phyloP scores from a whole-genome alignment of 2,329 filamentous ascomycete species.

The Alternaria ventricosa region DNA sequence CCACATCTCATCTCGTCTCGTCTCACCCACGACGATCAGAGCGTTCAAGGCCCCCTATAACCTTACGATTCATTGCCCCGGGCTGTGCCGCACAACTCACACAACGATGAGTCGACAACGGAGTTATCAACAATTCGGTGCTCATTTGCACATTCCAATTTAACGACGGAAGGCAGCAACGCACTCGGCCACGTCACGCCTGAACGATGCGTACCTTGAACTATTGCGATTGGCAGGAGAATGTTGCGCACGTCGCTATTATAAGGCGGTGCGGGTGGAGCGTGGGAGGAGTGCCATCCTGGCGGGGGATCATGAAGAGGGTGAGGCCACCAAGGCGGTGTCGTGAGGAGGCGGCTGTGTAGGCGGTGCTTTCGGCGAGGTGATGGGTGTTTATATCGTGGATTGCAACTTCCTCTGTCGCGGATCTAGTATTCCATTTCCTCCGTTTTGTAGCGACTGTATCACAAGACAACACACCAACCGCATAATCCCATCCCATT shows the following conservation, averaged over 20 bases:
- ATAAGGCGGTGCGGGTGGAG: background rate
- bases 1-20: conserved; percentile 1
- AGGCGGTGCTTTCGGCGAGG: background rate
- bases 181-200: background rate
- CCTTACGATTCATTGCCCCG: background rate
- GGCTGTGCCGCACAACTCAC: background rate
- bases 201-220: background rate
- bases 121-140: background rate
- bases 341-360: background rate
- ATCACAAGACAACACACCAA: background rate
- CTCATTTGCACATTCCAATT: background rate
- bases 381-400: background rate
- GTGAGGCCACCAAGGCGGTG: background rate
- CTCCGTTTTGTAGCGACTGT: background rate
- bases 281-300: background rate
- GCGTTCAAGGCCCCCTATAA: background rate
- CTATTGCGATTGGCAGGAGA: background rate
- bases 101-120: background rate
- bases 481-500: background rate
- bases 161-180: background rate
- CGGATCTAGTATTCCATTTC: background rate
- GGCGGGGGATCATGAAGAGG: background rate
- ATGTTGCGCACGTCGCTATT: background rate
- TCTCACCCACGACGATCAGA: background rate
- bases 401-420: background rate